Conservation (phyloP, 208 protist species). For the Leishmania major region DNA sequence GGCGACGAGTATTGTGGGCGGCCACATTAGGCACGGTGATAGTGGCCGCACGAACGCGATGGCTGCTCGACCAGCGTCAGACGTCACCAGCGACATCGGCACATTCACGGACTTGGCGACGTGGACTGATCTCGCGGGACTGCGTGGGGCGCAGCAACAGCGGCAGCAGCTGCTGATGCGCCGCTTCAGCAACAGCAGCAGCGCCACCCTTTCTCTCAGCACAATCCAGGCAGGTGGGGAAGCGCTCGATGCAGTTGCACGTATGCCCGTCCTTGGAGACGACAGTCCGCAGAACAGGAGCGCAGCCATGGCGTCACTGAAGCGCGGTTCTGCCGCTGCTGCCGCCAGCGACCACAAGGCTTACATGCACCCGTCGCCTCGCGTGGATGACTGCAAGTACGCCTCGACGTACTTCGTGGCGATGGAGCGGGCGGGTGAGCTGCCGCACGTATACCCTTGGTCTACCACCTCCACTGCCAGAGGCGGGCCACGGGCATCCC, state of each 20-base stretch:
- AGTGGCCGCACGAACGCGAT: neutral
- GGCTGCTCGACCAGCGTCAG: neutral
- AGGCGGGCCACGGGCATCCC: neutral
- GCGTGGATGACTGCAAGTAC: conserved; percentile 20
- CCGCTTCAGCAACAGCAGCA: conserved; percentile 13
- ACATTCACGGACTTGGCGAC: neutral
- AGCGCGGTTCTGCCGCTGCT: neutral
- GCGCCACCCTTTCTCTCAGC: conserved; percentile 18
- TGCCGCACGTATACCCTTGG: neutral
- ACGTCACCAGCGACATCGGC: neutral
- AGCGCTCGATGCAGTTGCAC: conserved; percentile 18
- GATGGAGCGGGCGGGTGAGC: conserved; percentile 11
- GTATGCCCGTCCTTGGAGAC: conserved; percentile 28
- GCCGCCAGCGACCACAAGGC: neutral
- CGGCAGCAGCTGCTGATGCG: neutral
- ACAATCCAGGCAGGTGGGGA: neutral
- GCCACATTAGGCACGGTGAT: neutral
- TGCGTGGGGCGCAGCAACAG: conserved; percentile 8
- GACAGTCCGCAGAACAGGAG: neutral
- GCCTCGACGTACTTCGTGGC: conserved; percentile 31
- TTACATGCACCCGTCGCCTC: neutral
- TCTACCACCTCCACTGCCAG: neutral
- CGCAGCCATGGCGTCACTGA: neutral
- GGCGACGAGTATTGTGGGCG: neutral
- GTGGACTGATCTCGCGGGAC: neutral